Base-by-base conservation (phyloP, 257 asterid genomes). In the Misopates orontium region DNA sequence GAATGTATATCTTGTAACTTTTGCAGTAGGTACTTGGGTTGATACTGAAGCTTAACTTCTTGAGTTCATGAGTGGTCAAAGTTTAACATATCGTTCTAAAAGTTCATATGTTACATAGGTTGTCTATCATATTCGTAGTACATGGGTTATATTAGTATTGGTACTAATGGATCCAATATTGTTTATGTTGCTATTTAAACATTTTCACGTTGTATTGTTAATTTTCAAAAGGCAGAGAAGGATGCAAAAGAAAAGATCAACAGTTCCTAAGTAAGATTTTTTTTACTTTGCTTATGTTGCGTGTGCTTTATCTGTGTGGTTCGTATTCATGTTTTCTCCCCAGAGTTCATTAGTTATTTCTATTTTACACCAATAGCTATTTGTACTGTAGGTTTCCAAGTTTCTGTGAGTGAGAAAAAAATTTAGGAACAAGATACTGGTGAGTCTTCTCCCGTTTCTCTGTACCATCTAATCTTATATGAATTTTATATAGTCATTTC, bases 1-100 rank as follows among this genome's bases (percentile, higher is more conserved):
- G 66, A 85, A 85, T 87, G 96, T 87, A 74, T 32, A 31, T 48
- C 70, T 65, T 76, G 25, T 67, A 61, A 24, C 60, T 64, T 62
- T 69, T 66, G 39, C 64, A 32, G 18, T 64, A 54, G 72, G 65
- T 40, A 41, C 41, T 60, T 54, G n/a, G 4, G 28, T n/a, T 42
- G n/a, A 44, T 42, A 60, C 28, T 16, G 17, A n/a, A 45, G 9
- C 51, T 16, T 16, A 45, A 45, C 51, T n/a, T 13, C 2, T 45
- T 15, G 8, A 45, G 51, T 45, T 45, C 51, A 45, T 3, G 8
- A 45, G 15, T 45, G 6, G 19, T 45, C 51, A 45, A 45, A n/a
- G 1, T 13, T 45, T 45, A 45, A 45, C 11, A 1, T 10, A 36
- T 36, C 42, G 4, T 36, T 36, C 11, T 36, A 10, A 36, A 36